Percentiles rank a stretch among this genome's conserved stretches.
These are phyloP conservation scores for Pseudocercospora cruenta DNA, from an alignment of 2,329 filamentous ascomycete species.

Conservation along the genomic window DNA sequence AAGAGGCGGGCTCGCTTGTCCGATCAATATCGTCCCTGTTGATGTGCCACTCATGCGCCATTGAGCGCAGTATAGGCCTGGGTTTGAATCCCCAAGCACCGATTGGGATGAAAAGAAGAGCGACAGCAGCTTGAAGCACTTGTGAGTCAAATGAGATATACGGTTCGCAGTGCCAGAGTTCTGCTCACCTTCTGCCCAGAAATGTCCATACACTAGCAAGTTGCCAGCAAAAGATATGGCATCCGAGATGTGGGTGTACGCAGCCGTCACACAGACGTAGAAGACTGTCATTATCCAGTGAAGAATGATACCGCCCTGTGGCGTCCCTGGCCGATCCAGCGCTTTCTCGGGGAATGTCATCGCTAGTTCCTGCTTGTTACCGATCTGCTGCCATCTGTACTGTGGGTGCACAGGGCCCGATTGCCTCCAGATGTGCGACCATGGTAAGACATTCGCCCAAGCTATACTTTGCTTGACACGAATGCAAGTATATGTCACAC, in stretches of 20 bases:
- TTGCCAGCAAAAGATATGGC: slow-evolving; percentile 14
- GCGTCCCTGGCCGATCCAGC: slow-evolving; percentile 14
- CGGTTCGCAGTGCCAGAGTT: not conserved
- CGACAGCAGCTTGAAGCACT: slow-evolving; percentile 3
- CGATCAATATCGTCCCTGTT: not conserved
- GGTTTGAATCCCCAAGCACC: slow-evolving; percentile 9
- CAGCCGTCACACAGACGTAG: slow-evolving; percentile 14
- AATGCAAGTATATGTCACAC: slow-evolving; percentile 21
- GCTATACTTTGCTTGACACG: slow-evolving; percentile 25
- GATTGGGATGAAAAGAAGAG: slow-evolving; percentile 10
- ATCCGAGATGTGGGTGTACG: slow-evolving; percentile 3
- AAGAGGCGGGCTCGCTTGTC: slow-evolving; percentile 7
- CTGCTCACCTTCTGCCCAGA: slow-evolving; percentile 13
- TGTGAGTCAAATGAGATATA: not conserved
- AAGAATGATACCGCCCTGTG: slow-evolving; percentile 18
- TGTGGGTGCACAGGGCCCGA: slow-evolving; percentile 12
- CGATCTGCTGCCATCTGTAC: slow-evolving; percentile 1
- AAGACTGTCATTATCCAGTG: slow-evolving; percentile 17
- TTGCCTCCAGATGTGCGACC: slow-evolving; percentile 16
- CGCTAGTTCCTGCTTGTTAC: not conserved
- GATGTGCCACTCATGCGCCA: slow-evolving; percentile 9
- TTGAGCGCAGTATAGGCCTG: slow-evolving; percentile 1
- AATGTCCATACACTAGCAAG: slow-evolving; percentile 13
- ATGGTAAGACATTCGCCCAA: slow-evolving; percentile 23
- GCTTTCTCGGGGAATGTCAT: slow-evolving; percentile 5